Base-by-base conservation (phyloP, 2,329 filamentous ascomycete genomes). In the Fusarium newnesense region DNA sequence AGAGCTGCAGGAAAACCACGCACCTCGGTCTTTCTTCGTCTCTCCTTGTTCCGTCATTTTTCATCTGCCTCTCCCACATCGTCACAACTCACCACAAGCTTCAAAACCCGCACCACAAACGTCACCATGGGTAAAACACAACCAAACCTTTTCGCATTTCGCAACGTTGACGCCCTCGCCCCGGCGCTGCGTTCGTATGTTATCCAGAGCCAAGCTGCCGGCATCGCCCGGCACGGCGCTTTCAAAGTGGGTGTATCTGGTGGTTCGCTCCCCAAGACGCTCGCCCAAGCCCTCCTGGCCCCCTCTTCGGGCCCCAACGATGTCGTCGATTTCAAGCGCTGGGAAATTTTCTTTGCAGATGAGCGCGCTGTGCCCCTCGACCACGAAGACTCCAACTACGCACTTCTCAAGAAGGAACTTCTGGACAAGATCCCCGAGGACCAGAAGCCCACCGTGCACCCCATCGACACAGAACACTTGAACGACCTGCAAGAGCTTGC, bases 341-440 rank as follows among this genome's bases (percentile, higher is more conserved):
- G 96, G 96, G 94, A 98, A 79, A 94, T 99, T 80, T 99, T 98
- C 88, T 98, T 98, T 83, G 96, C 96, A 80, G 96, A 99, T 81
- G 96, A 99, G 87, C 94, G 96, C 79, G 94, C 94, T 77, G 96
- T 98, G 60, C 93, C 96, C 28, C 91, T 98, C 76, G 92, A 96
- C 82, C 93, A 98, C 84, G 88, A 90, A 75, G 96, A 99, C 85
- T 97, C 95, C 86, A 99, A 98, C 86, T 97, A 98, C 85, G 90
- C 87, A 69, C 90, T 98, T 49, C 85, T 98, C 76, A 96, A 97
- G 86, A 86, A 90, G 53, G 95, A 98, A 84, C 87, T 98, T 57
- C 87, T 99, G 71, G 92, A 95, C 85, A 96, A 97, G 85, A 93
- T 98, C 72, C 94, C 95, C 46, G 83, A 86, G 50, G 87, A 87